Conservation (phyloP, 1,284 basidiomycete species). For the Malassezia caprae region DNA sequence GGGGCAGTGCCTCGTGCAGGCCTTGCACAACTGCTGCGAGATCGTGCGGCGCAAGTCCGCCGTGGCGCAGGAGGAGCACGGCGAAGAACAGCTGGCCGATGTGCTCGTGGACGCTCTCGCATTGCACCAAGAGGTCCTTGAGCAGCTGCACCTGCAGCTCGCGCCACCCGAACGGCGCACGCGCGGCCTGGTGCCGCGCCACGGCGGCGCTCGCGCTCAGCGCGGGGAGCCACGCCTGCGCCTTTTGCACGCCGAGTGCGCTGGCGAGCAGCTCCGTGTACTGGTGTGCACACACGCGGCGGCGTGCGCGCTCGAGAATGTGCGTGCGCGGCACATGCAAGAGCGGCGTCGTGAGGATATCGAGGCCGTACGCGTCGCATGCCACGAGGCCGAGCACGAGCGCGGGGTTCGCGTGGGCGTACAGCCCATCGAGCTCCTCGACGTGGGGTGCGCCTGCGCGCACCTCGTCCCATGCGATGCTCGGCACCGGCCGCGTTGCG, state of each 20-base stretch:
- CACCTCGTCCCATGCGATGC: background rate
- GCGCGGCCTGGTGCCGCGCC: slow-evolving; percentile 7
- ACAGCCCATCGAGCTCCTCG: background rate
- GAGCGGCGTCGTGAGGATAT: slow-evolving; percentile 34
- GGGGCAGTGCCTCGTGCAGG: slow-evolving; percentile 38
- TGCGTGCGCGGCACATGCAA: slow-evolving; percentile 27
- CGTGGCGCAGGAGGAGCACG: slow-evolving; percentile 23
- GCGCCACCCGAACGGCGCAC: slow-evolving; percentile 67
- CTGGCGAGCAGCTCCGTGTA: slow-evolving; percentile 5
- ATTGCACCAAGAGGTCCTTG: slow-evolving; percentile 77
- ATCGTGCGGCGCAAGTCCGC: slow-evolving; percentile 28
- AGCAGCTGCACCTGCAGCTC: slow-evolving; percentile 82
- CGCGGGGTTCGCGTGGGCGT: slow-evolving; percentile 18
- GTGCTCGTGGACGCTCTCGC: slow-evolving; percentile 76
- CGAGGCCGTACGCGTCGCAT: slow-evolving; percentile 43
- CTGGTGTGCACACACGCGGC: slow-evolving; percentile 18
- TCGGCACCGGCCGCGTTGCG: background rate
- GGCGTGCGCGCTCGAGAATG: slow-evolving; percentile 29
- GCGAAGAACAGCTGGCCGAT: slow-evolving; percentile 40
- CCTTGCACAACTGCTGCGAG: slow-evolving; percentile 31
- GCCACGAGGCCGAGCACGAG: slow-evolving; percentile 39
- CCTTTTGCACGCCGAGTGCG: background rate
- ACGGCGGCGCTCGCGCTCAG: slow-evolving; percentile 1
- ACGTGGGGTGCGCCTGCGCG: background rate
- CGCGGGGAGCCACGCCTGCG: slow-evolving; percentile 5